Evolutionary conservation across 441 rosid genomes (phyloP).

Genomic region (Gossypium trilobum): DNA sequence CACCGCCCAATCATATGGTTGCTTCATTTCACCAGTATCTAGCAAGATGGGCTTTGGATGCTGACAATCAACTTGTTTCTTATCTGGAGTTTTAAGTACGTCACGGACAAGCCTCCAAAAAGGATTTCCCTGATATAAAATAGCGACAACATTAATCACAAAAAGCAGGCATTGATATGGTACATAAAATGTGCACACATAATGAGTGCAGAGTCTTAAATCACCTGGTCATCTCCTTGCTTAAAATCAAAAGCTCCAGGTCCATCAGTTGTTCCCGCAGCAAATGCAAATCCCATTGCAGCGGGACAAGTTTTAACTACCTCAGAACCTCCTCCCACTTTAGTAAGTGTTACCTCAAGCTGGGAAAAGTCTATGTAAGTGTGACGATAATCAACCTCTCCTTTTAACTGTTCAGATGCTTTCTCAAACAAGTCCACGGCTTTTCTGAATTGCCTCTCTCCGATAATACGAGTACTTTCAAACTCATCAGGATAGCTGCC

Average conservation of each 20-base stretch:
- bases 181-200: not conserved
- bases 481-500: slow-evolving; percentile 82
- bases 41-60: slow-evolving; percentile 85
- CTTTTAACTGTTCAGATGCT: slow-evolving; percentile 66
- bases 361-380: slow-evolving; percentile 68
- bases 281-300: slow-evolving; percentile 92
- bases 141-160: not conserved
- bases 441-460: slow-evolving; percentile 72
- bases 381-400: slow-evolving; percentile 73
- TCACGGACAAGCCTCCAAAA: slow-evolving; percentile 77
- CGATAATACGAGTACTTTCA: slow-evolving; percentile 80
- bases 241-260: slow-evolving; percentile 95
- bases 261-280: slow-evolving; percentile 97
- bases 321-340: slow-evolving; percentile 54
- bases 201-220: slow-evolving; percentile 13
- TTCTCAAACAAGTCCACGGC: slow-evolving; percentile 63
- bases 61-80: slow-evolving; percentile 69
- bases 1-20: slow-evolving; percentile 87
- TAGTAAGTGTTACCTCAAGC: slow-evolving; percentile 52
- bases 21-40: slow-evolving; percentile 87
- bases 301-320: slow-evolving; percentile 85
- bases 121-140: slow-evolving; percentile 59
- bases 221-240: slow-evolving; percentile 88
- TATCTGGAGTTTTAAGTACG: slow-evolving; percentile 56
- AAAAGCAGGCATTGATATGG: not conserved